Evolutionary conservation across 495 filamentous ascomycete genomes (phyloP).

Genomic region (Astrocystis sublimbata): DNA sequence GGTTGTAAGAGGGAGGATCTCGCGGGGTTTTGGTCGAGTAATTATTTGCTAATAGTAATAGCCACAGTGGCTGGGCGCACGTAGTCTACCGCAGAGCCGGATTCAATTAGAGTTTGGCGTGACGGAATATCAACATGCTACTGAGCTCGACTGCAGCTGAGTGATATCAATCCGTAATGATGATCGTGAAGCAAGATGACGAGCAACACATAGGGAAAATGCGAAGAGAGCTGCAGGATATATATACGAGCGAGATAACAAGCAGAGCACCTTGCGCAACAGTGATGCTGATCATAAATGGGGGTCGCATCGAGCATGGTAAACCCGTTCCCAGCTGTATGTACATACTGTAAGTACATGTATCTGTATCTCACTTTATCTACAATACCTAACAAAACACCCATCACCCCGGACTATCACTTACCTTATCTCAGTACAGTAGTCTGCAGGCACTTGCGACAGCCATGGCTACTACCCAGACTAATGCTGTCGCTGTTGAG

Average conservation of each 20-base stretch:
- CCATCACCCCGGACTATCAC: neutral
- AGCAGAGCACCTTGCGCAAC: neutral
- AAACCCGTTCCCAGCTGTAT: neutral
- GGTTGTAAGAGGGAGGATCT: neutral
- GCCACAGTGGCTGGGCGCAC: conserved; percentile 9
- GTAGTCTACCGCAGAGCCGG: conserved; percentile 1
- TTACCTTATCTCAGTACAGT: neutral
- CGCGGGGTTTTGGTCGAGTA: conserved; percentile 26
- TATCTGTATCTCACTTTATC: neutral
- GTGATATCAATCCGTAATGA: conserved; percentile 2
- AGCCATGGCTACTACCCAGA: no score
- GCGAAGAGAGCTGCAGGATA: conserved; percentile 24
- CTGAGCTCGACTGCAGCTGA: neutral
- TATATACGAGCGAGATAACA: conserved; percentile 1
- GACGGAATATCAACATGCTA: conserved; percentile 7
- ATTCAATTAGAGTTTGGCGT: conserved; percentile 15
- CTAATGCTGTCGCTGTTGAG: no score
- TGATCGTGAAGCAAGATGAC: neutral
- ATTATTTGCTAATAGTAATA: conserved; percentile 28
- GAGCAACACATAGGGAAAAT: neutral
- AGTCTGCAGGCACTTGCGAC: conserved; percentile 1
- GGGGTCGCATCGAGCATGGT: neutral
- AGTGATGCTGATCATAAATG: conserved; percentile 6
- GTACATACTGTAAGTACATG: no score
- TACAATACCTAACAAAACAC: neutral